Evolutionary conservation across 2,329 filamentous ascomycete genomes (phyloP), one percentile per base, ranked within the genome.

Genomic region (Talaromyces marneffei): DNA sequence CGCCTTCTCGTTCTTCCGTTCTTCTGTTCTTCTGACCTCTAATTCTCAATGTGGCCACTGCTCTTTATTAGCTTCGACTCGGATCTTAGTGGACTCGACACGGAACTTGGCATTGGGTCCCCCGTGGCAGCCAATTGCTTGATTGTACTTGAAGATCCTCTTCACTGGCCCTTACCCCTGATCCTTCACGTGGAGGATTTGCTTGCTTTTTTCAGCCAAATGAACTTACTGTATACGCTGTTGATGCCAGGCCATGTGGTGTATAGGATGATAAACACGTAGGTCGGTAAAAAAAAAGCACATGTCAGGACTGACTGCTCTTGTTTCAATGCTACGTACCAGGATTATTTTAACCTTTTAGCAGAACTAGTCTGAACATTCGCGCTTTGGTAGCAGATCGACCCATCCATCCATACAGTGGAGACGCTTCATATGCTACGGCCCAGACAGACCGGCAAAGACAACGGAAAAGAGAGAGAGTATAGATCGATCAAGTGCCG

Each of bases 281-380:
- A 20, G 29, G 1, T 33, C 27, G 48, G 48, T 52, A 52, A 52
- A 33, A 52, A 25, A 35, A 14, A 33, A 14, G 18, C 27, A 33
- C 48, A 52, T 33, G 48, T 52, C 27, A 52, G 29, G 48, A 20
- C n/a, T 4, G 27, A 9, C 29, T 20, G 27, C 25, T 18, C 33
- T 52, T 52, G 8, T 4, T 14, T 39, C 6, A 14, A 18, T 39
- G 23, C 35, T 56, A 42, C 25, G n/a, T 31, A n/a, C n/a, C 9
- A 40, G 25, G 37, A 20, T 44, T 57, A 57, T 46, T n/a, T 57
- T 57, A 57, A 57, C 55, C 55, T 33, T 33, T 46, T 57, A 57
- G 39, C 55, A 57, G 55, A 57, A 44, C n/a, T 6, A 18, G n/a
- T 20, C 29, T 20, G 29, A 35, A 14, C 48, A n/a, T 35, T 52